Percentiles rank a stretch among this genome's conserved stretches.
Conservation (phyloP, 345 rosid species). For the Triadica sebifera region DNA sequence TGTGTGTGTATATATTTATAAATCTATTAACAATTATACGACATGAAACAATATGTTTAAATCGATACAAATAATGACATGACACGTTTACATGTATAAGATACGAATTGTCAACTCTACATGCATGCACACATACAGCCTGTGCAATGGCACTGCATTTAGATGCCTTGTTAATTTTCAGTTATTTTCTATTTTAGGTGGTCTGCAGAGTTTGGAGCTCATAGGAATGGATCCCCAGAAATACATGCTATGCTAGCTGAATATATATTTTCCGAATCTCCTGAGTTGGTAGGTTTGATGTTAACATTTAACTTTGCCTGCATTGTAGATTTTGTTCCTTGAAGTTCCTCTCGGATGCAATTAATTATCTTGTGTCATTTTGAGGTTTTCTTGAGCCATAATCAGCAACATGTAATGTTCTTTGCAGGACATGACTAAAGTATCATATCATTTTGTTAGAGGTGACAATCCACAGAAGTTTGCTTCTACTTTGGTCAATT, state of each 20-base stretch:
- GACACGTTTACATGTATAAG: no score
- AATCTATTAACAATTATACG: no score
- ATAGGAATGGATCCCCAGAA: constrained; percentile 64
- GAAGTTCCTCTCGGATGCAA: neutral
- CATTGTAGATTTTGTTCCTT: neutral
- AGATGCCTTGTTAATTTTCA: constrained; percentile 11
- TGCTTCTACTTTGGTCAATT: constrained; percentile 68
- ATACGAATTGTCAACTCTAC: no score
- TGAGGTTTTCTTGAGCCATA: neutral
- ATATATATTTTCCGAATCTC: constrained; percentile 80
- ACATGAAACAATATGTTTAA: no score
- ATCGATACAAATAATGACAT: no score
- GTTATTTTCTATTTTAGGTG: constrained; percentile 53
- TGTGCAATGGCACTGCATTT: neutral
- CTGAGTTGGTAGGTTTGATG: constrained; percentile 70
- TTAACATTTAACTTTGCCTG: constrained; percentile 1
- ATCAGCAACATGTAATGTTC: neutral
- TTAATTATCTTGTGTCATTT: constrained; percentile 5
- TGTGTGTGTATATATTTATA: no score
- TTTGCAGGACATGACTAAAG: constrained; percentile 83
- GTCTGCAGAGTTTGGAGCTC: constrained; percentile 82
- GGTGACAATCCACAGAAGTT: constrained; percentile 69
- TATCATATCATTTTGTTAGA: constrained; percentile 83
- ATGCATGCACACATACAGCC: neutral
- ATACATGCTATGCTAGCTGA: constrained; percentile 85